These are phyloP conservation scores for Plasmodium coatneyi DNA, from an alignment of 169 alveolate species.

Conservation along the genomic window DNA sequence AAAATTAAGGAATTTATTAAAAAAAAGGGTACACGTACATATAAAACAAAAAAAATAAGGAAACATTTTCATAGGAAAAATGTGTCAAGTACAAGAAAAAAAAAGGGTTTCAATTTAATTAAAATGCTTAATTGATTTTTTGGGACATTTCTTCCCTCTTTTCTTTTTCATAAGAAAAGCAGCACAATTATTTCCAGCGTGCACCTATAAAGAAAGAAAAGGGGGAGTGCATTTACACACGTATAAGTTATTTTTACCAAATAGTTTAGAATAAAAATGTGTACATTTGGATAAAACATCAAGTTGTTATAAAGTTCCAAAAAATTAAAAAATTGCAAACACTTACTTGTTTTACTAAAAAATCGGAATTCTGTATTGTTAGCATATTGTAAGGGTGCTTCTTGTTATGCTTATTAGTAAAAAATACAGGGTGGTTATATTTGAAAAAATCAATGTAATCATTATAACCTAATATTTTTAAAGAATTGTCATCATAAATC, in stretches of 20 bases:
- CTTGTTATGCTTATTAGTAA: constrained; percentile 53
- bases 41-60: constrained; percentile 17
- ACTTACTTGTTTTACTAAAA: constrained; percentile 67
- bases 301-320: neutral
- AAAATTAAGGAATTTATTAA: neutral
- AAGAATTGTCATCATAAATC: constrained; percentile 50
- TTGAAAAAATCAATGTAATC: constrained; percentile 66
- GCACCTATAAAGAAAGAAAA: constrained; percentile 46
- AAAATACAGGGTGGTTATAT: constrained; percentile 68
- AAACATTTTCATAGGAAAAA: neutral
- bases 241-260: neutral
- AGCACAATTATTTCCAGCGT: constrained; percentile 57
- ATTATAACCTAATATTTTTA: constrained; percentile 67
- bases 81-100: neutral
- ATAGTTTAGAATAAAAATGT: neutral
- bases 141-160: constrained; percentile 29
- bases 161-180: constrained; percentile 60
- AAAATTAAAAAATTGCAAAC: constrained; percentile 1
- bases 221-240: neutral
- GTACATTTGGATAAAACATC: neutral
- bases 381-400: constrained; percentile 41
- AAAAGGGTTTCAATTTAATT: constrained; percentile 33
- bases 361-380: constrained; percentile 48
- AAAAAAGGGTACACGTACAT: neutral
- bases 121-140: constrained; percentile 37